A percentile compares a stretch with the other conserved stretches of the same genome.
phyloP scores from a whole-genome alignment of 176 grass and related monocot genomes.

The Triticum monococcum region DNA sequence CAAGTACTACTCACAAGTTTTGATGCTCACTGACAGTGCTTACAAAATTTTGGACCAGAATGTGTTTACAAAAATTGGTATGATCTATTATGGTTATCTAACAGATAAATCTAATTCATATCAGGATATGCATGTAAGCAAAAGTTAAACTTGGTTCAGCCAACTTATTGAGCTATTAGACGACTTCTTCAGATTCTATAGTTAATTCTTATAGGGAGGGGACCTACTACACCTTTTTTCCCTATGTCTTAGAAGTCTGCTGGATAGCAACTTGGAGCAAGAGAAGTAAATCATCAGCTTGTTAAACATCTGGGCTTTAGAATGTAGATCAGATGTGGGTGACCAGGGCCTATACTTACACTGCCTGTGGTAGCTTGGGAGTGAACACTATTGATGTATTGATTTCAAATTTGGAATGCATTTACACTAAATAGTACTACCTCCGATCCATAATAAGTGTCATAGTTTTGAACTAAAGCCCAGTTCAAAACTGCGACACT shows the following conservation, averaged over 20 bases:
- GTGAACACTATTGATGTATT: neutral
- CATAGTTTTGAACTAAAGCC: too few relatives aligned
- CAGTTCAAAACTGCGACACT: too few relatives aligned
- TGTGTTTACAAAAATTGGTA: neutral
- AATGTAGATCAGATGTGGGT: neutral
- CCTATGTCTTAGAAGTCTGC: neutral
- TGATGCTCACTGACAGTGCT: neutral
- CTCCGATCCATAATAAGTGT: neutral
- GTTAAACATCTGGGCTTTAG: neutral
- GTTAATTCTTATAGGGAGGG: neutral
- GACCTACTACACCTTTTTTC: neutral
- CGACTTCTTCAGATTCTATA: neutral
- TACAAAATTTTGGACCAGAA: neutral
- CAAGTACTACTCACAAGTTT: neutral
- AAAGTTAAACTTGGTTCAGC: neutral
- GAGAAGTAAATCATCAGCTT: neutral
- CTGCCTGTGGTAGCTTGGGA: neutral
- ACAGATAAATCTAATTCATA: neutral
- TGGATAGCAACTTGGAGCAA: neutral
- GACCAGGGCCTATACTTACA: neutral
- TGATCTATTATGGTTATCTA: neutral
- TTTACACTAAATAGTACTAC: neutral
- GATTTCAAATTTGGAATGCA: neutral
- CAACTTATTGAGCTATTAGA: neutral
- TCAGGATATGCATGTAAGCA: neutral